A percentile compares a stretch with the other conserved stretches of the same genome.
These are phyloP conservation scores for Metschnikowia proteae DNA, from an alignment of 805 yeast genomes.

Conservation along the genomic window DNA sequence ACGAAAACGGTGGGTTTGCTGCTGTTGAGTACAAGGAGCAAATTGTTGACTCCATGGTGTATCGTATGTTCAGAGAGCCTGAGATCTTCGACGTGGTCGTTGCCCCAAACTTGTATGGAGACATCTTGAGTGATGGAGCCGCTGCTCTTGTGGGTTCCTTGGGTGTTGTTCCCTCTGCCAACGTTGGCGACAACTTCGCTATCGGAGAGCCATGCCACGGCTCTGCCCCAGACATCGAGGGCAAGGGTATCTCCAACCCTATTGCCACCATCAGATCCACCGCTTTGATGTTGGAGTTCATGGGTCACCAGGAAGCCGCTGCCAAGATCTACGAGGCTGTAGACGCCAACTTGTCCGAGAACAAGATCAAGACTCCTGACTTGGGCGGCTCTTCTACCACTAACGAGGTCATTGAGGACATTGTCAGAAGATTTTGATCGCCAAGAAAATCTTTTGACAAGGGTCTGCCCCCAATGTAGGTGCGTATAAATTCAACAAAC, in stretches of 20 bases:
- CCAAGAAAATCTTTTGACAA: neutral
- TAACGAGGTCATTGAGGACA: conserved; percentile 81
- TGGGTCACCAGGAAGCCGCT: conserved; percentile 88
- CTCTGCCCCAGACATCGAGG: conserved; percentile 98
- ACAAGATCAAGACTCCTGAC: conserved; percentile 83
- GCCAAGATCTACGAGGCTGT: conserved; percentile 91
- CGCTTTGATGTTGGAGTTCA: conserved; percentile 94
- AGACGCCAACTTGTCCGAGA: conserved; percentile 84
- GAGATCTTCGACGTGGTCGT: conserved; percentile 96
- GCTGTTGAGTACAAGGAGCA: conserved; percentile 80
- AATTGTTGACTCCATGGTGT: conserved; percentile 98
- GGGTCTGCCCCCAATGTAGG: neutral
- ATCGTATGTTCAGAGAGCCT: conserved; percentile 98
- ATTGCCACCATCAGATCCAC: conserved; percentile 97
- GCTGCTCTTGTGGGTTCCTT: conserved; percentile 97
- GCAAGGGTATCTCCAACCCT: conserved; percentile 91
- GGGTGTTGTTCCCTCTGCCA: conserved; percentile 97
- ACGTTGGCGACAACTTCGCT: conserved; percentile 93
- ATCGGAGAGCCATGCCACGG: conserved; percentile 99
- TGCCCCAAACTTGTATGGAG: conserved; percentile 98
- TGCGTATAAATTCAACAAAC: too few relatives aligned
- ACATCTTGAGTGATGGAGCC: conserved; percentile 94
- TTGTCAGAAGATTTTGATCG: conserved; percentile 48
- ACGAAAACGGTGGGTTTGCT: conserved; percentile 56
- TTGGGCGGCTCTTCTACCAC: conserved; percentile 89